A percentile compares a stretch with the other conserved stretches of the same genome.
phyloP scores from a whole-genome alignment of 805 yeast genomes.

The Wickerhamomyces ciferrii region DNA sequence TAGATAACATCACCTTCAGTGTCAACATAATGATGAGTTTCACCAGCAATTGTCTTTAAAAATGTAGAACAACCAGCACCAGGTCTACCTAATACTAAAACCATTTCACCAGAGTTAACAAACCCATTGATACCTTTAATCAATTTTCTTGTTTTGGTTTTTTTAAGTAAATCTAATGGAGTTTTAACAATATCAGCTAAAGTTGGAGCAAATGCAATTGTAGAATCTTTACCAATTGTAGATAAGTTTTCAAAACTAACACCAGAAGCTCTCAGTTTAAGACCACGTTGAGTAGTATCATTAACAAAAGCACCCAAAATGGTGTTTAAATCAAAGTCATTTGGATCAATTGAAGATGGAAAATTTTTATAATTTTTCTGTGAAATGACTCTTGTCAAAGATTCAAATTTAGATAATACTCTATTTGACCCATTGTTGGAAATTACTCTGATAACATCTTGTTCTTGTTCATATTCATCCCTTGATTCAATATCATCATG shows the following conservation, averaged over 20 bases:
- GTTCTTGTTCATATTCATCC: background rate
- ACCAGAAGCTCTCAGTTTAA: conserved; percentile 35
- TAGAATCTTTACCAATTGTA: conserved; percentile 9
- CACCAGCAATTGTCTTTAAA: conserved; percentile 58
- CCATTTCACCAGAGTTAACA: conserved; percentile 60
- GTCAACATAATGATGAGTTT: conserved; percentile 36
- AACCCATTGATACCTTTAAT: conserved; percentile 14
- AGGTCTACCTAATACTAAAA: conserved; percentile 63
- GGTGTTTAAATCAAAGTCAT: conserved; percentile 34
- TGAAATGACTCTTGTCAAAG: background rate
- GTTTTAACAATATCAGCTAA: conserved; percentile 3
- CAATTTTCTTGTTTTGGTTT: conserved; percentile 15
- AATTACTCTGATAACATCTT: conserved; percentile 4
- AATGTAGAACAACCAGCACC: conserved; percentile 78
- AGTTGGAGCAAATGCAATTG: conserved; percentile 10
- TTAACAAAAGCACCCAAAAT: conserved; percentile 33
- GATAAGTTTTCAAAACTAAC: conserved; percentile 18
- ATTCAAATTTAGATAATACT: background rate
- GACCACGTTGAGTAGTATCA: conserved; percentile 38
- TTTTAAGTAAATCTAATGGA: conserved; percentile 3
- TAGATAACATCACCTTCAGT: conserved; percentile 52
- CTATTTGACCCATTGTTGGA: background rate
- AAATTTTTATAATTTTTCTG: background rate
- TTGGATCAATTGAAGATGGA: conserved; percentile 4
- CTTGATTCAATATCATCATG: background rate